These are phyloP conservation scores for Sesbania bispinosa DNA, from an alignment of 306 rosid species.

Conservation along the genomic window DNA sequence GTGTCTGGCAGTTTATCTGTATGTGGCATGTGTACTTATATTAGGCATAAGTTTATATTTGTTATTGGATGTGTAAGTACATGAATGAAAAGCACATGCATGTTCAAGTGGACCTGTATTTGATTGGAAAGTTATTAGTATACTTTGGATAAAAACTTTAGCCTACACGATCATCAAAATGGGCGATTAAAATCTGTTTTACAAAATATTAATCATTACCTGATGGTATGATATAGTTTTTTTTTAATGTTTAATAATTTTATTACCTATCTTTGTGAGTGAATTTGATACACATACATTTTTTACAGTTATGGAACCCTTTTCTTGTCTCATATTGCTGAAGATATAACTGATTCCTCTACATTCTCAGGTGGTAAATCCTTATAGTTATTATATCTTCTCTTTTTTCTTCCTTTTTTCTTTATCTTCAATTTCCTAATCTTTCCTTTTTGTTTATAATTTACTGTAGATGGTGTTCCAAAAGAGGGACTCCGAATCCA, in stretches of 20 bases:
- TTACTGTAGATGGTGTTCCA: conserved; percentile 87
- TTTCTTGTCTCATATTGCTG: conserved; percentile 86
- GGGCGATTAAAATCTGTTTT: neutral
- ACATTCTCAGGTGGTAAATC: conserved; percentile 72
- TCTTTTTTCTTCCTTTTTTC: neutral
- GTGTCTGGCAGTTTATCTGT: conserved; percentile 6
- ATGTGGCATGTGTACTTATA: neutral
- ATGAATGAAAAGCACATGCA: neutral
- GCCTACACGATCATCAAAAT: neutral
- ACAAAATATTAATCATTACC: neutral
- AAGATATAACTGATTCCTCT: conserved; percentile 71
- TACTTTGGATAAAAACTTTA: neutral
- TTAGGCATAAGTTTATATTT: conserved; percentile 8
- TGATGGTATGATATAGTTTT: neutral
- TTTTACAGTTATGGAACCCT: conserved; percentile 71
- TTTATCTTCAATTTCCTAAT: conserved; percentile 16
- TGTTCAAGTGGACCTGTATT: neutral
- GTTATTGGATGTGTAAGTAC: conserved; percentile 3
- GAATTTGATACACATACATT: conserved; percentile 24
- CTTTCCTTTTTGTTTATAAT: conserved; percentile 24
- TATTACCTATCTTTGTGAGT: conserved; percentile 20
- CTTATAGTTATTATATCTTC: conserved; percentile 16
- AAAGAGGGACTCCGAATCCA: conserved; percentile 92
- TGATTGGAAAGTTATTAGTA: neutral
- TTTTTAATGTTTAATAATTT: too few species aligned